phyloP scores from a whole-genome alignment of 805 yeast genomes.

The Candida koratica region DNA sequence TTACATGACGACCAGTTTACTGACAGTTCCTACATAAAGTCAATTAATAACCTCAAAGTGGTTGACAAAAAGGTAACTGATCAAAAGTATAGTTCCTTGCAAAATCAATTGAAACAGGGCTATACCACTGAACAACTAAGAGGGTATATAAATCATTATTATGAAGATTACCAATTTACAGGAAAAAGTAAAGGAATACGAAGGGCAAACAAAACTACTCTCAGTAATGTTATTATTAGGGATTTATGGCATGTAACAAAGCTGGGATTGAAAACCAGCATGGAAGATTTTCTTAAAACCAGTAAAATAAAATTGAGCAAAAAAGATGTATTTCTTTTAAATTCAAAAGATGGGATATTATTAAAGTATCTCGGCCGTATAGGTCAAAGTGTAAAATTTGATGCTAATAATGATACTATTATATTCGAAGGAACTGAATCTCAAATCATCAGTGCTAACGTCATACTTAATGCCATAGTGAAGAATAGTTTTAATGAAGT shows the following conservation, averaged over 20 bases:
- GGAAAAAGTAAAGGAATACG: constrained; percentile 9
- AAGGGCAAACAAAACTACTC: constrained; percentile 5
- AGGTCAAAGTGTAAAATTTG: constrained; percentile 38
- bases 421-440: constrained; percentile 37
- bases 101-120: constrained; percentile 7
- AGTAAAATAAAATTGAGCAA: constrained; percentile 29
- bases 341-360: constrained; percentile 36
- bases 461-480: constrained; percentile 33
- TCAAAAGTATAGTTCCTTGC: constrained; percentile 1
- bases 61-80: constrained; percentile 6
- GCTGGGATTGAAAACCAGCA: constrained; percentile 19
- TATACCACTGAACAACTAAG: constrained; percentile 11
- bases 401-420: constrained; percentile 25
- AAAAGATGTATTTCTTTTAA: constrained; percentile 39
- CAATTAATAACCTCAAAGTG: constrained; percentile 9
- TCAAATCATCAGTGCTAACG: constrained; percentile 43
- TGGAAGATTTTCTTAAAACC: constrained; percentile 30
- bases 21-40: constrained; percentile 4
- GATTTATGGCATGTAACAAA: constrained; percentile 13
- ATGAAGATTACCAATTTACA: constrained; percentile 3
- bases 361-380: constrained; percentile 38
- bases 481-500: constrained; percentile 23
- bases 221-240: constrained; percentile 9
- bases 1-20: not conserved
- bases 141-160: constrained; percentile 9